phyloP scores from a whole-genome alignment of 1,284 basidiomycete species.

The Wolfiporia cocos region DNA sequence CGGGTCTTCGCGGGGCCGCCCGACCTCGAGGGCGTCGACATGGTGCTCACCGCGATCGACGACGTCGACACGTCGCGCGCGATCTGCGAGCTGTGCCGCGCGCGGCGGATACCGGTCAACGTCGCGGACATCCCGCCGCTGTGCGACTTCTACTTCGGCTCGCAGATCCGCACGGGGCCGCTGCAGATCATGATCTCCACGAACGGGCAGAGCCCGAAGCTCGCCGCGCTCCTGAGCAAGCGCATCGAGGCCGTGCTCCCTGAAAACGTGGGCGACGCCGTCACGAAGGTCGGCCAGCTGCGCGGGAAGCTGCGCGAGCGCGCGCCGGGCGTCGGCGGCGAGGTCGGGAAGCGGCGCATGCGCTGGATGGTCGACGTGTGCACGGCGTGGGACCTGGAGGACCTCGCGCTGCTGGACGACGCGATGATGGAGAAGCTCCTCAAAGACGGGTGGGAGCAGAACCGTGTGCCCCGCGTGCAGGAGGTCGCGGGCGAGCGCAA shows the following conservation, averaged over 20 bases:
- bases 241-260: slow-evolving; percentile 70
- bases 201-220: slow-evolving; percentile 88
- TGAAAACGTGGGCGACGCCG: slow-evolving; percentile 70
- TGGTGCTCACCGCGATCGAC: slow-evolving; percentile 95
- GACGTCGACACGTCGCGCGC: slow-evolving; percentile 66
- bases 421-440: slow-evolving; percentile 51
- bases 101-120: slow-evolving; percentile 80
- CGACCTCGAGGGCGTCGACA: slow-evolving; percentile 67
- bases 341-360: slow-evolving; percentile 77
- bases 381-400: slow-evolving; percentile 78
- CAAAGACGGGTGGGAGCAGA: slow-evolving; percentile 67
- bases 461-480: slow-evolving; percentile 40
- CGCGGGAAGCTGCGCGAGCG: slow-evolving; percentile 63
- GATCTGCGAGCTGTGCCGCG: slow-evolving; percentile 72
- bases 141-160: slow-evolving; percentile 99
- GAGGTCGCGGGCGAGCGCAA: slow-evolving; percentile 33
- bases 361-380: slow-evolving; percentile 93
- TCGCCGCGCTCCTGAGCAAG: slow-evolving; percentile 80
- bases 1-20: slow-evolving; percentile 54
- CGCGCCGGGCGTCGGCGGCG: slow-evolving; percentile 75
- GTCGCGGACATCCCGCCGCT: slow-evolving; percentile 93
- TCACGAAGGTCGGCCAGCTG: slow-evolving; percentile 75
- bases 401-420: slow-evolving; percentile 65
- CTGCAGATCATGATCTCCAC: slow-evolving; percentile 96
- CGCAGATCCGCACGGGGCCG: slow-evolving; percentile 86